Evolutionary conservation across 2,329 filamentous ascomycete genomes (phyloP), one percentile per base, ranked within the genome.

Genomic region (Ophiostoma quercus): DNA sequence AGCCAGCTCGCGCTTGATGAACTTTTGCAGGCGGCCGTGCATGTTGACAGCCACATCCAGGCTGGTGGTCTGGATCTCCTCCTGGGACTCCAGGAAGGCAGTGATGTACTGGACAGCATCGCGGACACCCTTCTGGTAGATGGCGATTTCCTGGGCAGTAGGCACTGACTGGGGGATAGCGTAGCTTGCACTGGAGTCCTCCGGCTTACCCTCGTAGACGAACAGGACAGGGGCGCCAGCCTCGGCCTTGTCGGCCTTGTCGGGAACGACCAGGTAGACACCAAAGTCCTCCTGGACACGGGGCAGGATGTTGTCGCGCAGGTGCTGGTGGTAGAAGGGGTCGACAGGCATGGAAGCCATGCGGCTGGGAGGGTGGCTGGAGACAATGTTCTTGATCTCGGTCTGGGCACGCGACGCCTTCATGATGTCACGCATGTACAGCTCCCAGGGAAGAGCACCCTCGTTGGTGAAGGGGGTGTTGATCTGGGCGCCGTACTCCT

Each of bases 361-460:
- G 72, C 91, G 87, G 51, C 88, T 85, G 3, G 91, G 92, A 60
- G 91, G 91, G 76, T 93, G 90, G 67, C 87, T 87, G 72, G 86
- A 86, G 74, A 94, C 87, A 71, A 95, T 86, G 75, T 86, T 87
- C 77, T 87, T 89, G 76, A 95, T 89, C 75, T 93, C 91, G 7
- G 87, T 86, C 75, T 91, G 89, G 8, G 90, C 91, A 75, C 89
- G 88, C 77, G 92, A 87, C 37, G 87, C 86, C 77, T 93, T 96
- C 83, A 95, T 96, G 73, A 90, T 89, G 75, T 97, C 91, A 51
- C 90, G 87, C 7, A 92, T 92, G 79, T 94, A 97, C 69, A 98
- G 86, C 78, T 97, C 90, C 92, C 94, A 97, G 0, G 89, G 89
- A 63, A 91, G 87, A 12, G 88, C 88, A 47, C 89, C 89, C 63